Evolutionary conservation across 2,329 filamentous ascomycete species (phyloP), one percentile per base, ranked within the genome.

Genomic region (Colletotrichum kahawae): DNA sequence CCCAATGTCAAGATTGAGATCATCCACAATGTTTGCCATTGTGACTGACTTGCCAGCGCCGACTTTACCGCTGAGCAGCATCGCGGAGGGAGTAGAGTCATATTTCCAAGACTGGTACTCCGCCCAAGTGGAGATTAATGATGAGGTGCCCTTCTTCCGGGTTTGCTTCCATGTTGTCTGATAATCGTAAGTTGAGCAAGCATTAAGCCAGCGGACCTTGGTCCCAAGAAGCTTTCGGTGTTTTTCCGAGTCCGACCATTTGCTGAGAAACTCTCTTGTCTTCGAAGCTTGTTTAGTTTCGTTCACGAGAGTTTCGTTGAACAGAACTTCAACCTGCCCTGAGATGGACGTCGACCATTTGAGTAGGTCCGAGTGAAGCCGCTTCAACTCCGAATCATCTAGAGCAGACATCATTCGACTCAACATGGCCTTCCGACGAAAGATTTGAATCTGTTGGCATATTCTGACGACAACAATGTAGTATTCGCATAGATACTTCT

Each of bases 381-480:
- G 16, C 38, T 43, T 43, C 16, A 43, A 43, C 16, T 43, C 38
- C 0, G 38, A 10, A 43, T n/a, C 8, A 2, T 43, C 16, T 3
- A 43, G 38, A 5, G 38, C 7, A 43, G 18, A n/a, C 4, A 43
- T n/a, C 38, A 43, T 43, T 3, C 16, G 38, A 1, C 16, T 0
- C 1, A 43, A n/a, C 1, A 1, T 5, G 1, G 7, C 1, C 4
- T 43, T 43, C 1, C 38, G 16, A n/a, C 8, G 5, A 1, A 43
- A 43, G 4, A 1, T 43, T 10, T n/a, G 38, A 1, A 43, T 5
- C 3, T n/a, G 8, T 1, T 43, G 38, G 18, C 16, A 43, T n/a
- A 43, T n/a, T n/a, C 1, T 0, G 1, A 43, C 38, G 7, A 43
- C 16, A 0, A n/a, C 16, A 3, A 43, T 43, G 2, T n/a, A 43